Conservation (phyloP, 2,329 filamentous ascomycete species). For the Stagonosporopsis vannaccii region DNA sequence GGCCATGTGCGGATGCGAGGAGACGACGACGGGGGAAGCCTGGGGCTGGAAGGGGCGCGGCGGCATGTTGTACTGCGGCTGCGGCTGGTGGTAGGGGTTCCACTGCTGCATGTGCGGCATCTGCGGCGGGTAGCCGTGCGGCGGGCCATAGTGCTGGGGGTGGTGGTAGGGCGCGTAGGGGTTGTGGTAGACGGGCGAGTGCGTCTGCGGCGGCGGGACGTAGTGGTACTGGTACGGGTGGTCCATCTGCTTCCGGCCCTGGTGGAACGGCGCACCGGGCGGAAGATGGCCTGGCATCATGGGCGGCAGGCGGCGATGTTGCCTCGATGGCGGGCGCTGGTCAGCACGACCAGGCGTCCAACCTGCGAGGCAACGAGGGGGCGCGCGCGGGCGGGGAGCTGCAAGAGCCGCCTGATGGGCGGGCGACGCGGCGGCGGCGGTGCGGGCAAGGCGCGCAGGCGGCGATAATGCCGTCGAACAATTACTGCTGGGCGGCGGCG, state of each 20-base stretch:
- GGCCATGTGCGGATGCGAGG: constrained; percentile 54
- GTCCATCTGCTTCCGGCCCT: constrained; percentile 52
- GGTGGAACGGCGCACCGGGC: constrained; percentile 49
- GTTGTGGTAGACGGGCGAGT: constrained; percentile 49
- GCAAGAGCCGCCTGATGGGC: constrained; percentile 49
- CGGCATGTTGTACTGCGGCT: constrained; percentile 45
- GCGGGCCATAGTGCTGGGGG: constrained; percentile 50
- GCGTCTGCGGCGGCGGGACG: constrained; percentile 44
- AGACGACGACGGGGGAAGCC: constrained; percentile 55
- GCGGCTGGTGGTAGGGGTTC: constrained; percentile 49
- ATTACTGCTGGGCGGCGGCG: constrained; percentile 39
- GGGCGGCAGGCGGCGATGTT: constrained; percentile 55
- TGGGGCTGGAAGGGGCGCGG: constrained; percentile 49
- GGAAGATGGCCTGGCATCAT: constrained; percentile 71
- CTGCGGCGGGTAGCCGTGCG: constrained; percentile 44
- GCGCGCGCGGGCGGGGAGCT: constrained; percentile 23
- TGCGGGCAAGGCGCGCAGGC: constrained; percentile 65
- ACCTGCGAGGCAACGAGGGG: constrained; percentile 48
- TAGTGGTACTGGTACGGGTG: constrained; percentile 41
- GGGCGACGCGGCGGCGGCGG: constrained; percentile 44
- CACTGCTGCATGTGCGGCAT: constrained; percentile 49
- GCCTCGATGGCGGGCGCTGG: constrained; percentile 51
- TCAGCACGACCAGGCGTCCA: constrained; percentile 47
- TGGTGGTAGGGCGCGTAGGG: constrained; percentile 48
- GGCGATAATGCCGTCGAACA: constrained; percentile 21